Percentiles rank a stretch among this genome's conserved stretches.
phyloP scores from a whole-genome alignment of 73 alveolate species.

The Paramecium sonneborni region DNA sequence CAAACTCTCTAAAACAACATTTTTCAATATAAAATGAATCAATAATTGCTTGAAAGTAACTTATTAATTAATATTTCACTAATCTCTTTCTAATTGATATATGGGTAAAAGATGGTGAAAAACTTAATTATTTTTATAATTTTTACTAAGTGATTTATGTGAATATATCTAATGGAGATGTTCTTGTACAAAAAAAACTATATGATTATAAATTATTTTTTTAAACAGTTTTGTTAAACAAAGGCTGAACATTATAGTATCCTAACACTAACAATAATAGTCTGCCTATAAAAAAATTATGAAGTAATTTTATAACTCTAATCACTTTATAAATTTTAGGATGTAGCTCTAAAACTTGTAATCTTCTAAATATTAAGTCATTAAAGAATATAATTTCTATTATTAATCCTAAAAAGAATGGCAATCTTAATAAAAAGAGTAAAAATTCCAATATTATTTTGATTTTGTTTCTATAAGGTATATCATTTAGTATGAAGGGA shows the following conservation, averaged over 20 bases:
- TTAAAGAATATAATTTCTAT: neutral
- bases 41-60: neutral
- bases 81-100: neutral
- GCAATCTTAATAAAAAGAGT: neutral
- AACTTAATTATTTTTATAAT: neutral
- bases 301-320: neutral
- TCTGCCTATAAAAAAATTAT: conserved; percentile 24
- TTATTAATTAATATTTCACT: neutral
- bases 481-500: neutral
- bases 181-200: neutral
- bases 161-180: neutral
- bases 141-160: neutral
- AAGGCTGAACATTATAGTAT: neutral
- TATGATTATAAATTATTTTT: neutral
- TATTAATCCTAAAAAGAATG: neutral
- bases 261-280: neutral
- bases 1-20: neutral
- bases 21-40: neutral
- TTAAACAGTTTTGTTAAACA: neutral
- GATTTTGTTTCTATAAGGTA: neutral
- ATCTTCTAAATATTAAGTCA: neutral
- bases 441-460: neutral
- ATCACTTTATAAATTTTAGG: neutral
- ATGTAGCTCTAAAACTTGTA: neutral
- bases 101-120: conserved; percentile 8